These are phyloP conservation scores for Protomyces macrosporus DNA, from an alignment of 1,139 yeast genomes.

Conservation along the genomic window DNA sequence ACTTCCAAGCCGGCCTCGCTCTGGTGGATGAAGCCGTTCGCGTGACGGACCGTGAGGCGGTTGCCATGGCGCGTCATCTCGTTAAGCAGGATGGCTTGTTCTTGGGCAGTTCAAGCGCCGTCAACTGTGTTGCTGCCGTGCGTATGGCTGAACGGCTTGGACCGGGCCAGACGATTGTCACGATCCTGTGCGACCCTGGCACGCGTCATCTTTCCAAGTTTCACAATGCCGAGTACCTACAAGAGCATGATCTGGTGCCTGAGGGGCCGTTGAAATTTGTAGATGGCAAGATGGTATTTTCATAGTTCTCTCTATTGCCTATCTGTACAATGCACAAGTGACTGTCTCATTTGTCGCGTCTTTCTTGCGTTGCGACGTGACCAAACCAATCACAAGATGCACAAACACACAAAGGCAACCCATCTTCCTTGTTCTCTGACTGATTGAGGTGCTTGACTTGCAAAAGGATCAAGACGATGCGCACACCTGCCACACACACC, in stretches of 20 bases:
- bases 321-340: no score
- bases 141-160: conserved; percentile 53
- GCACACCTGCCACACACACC: no score
- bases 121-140: conserved; percentile 86
- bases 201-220: conserved; percentile 22
- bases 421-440: no score
- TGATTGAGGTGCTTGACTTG: no score
- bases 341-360: no score
- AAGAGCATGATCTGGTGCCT: not conserved
- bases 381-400: no score
- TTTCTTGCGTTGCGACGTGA: no score
- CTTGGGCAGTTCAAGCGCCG: conserved; percentile 86
- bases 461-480: no score
- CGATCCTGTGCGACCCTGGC: conserved; percentile 72
- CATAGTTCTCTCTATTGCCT: not conserved
- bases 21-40: conserved; percentile 72
- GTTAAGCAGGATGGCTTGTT: conserved; percentile 82
- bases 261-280: not conserved
- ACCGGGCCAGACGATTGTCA: conserved; percentile 68
- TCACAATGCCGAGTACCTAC: conserved; percentile 10
- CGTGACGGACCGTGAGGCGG: conserved; percentile 73
- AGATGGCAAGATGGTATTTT: not conserved
- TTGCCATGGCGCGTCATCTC: conserved; percentile 79
- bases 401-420: no score
- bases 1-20: conserved; percentile 57